Conservation (phyloP, 495 filamentous ascomycete genomes). For the Articulospora tetracladia region DNA sequence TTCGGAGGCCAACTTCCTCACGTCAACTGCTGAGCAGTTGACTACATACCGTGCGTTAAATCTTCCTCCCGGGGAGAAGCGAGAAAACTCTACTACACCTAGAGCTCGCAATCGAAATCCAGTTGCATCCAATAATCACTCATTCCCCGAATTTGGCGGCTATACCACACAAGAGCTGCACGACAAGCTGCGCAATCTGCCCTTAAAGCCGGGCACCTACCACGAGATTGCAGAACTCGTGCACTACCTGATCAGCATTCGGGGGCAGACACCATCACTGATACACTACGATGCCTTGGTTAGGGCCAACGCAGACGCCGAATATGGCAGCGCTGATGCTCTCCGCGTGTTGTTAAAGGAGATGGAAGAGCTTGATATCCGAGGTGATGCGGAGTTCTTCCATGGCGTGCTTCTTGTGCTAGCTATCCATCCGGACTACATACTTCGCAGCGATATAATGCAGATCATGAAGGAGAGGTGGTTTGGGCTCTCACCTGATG, state of each 20-base stretch:
- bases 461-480: conserved; percentile 65
- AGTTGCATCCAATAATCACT: background rate
- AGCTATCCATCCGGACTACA: conserved; percentile 81
- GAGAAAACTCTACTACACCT: background rate
- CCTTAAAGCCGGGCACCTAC: conserved; percentile 28
- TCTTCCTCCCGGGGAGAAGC: no score
- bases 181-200: conserved; percentile 37
- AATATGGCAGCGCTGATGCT: conserved; percentile 58
- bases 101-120: background rate
- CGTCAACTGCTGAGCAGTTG: conserved; percentile 14
- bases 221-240: conserved; percentile 37
- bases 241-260: conserved; percentile 55
- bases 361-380: conserved; percentile 58
- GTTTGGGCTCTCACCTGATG: conserved; percentile 60
- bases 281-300: conserved; percentile 73
- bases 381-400: conserved; percentile 59
- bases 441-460: conserved; percentile 68
- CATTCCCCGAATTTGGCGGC: background rate
- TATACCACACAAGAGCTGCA: conserved; percentile 32
- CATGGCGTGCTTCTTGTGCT: conserved; percentile 65
- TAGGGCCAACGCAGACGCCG: conserved; percentile 58
- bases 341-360: conserved; percentile 61
- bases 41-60: background rate
- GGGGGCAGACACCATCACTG: conserved; percentile 58
- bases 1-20: background rate